Base-by-base conservation (phyloP, 208 protist genomes). In the Leishmania arabica region DNA sequence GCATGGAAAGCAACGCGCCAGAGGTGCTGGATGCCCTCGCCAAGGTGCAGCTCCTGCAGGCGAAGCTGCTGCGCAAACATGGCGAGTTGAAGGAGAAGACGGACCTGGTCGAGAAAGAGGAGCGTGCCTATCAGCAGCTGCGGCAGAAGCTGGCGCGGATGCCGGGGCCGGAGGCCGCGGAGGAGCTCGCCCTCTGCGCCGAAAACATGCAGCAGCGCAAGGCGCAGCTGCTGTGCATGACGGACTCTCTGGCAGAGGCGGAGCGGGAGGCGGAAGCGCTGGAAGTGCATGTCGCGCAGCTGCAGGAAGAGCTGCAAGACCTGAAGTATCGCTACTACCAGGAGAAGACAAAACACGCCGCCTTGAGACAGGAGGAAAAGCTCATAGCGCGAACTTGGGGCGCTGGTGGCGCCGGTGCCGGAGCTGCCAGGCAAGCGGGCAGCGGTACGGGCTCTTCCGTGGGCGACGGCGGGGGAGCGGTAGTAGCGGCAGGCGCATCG, bases 11-110 rank as follows among this genome's bases (percentile, higher is more conserved):
- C 54, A 98, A 93, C 65, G 98, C 99, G 69, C 99, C 99, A 9
- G 89, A 94, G 37, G 84, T 98, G 40, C 93, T 98, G 73, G 99
- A 99, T 76, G 96, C 98, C 56, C 89, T 99, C 27, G 96, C 99
- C 78, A 99, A 99, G 87, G 98, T 99, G 11, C 98, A 99, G 56
- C 95, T 97, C n/a, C 85, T 99, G 31, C 99, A 99, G 89, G 95
- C 92, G 69, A 91, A 98, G 45, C 89, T 99, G 31, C 95, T 99
- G n/a, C 83, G 86, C 19, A 99, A 99, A 82, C 95, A 95, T 0
- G 97, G 99, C 82, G 97, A 99, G 89, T 90, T 97, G 53, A 89
- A 94, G 21, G 92, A 93, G 65, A 99, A 98, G 85, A 93, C 94
- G 78, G 64, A 96, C 74, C 58, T 94, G 49, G 93, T 99, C 27